Evolutionary conservation across 225 moss, liverwort and hornwort species (phyloP), one percentile per base, ranked within the genome.

Genomic region (Marchantia polymorpha): DNA sequence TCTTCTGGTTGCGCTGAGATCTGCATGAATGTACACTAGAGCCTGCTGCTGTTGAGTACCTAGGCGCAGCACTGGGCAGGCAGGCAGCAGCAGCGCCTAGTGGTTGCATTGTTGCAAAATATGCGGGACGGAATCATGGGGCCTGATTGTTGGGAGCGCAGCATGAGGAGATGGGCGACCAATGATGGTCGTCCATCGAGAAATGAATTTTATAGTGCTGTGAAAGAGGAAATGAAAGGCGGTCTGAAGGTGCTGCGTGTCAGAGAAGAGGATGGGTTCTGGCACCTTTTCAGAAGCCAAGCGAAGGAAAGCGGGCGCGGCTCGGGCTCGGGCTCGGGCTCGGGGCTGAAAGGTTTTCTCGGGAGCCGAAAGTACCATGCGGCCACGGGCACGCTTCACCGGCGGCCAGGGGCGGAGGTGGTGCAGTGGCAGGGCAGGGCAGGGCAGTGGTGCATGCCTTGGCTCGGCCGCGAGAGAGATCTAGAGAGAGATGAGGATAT

Each of bases 261-360:
- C 46, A 69, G 69, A 22, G 47, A 47, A 46, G 39, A 69, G 69
- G 69, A 69, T 69, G 69, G 69, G 69, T 69, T 19, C 46, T 69
- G 69, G 69, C 69, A 69, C 39, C 69, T 69, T 69, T 69, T 69
- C 19, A 39, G 47, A 48, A 69, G 46, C 46, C 19, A 48, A 26
- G 10, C 7, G 47, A 20, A 48, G 46, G 47, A 29, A 67, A 67
- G 29, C 26, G 69, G 39, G 69, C 6, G 39, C 19, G 39, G 47
- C 25, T 7, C 14, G 15, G 15, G 16, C 39, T 39, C 14, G 15
- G 15, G 16, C 39, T 39, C 17, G 61, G 16, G 15, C 27, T 13
- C 29, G 65, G 12, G 7, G 29, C 8, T 69, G 26, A 16, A 26
- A 69, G 69, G 47, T 26, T 69, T 47, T 47, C 69, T 69, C 17